These are phyloP conservation scores for Pseudogymnoascus sp. DNA, from an alignment of 2,329 filamentous ascomycete genomes.

Conservation along the genomic window DNA sequence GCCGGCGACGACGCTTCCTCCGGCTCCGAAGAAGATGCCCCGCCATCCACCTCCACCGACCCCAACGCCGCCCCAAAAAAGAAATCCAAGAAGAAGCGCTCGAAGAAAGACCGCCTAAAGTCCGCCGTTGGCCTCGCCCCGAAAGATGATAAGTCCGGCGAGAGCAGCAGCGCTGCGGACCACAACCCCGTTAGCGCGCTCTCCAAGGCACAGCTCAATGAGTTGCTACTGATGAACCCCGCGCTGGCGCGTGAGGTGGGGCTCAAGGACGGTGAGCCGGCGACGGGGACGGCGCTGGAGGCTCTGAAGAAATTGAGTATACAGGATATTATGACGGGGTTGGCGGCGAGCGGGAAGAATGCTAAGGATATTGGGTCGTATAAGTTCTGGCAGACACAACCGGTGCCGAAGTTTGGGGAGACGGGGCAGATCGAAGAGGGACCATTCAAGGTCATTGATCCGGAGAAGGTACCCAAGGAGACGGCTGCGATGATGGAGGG, in stretches of 20 bases:
- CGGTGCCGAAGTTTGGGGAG: slow-evolving; percentile 76
- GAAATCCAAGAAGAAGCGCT: slow-evolving; percentile 53
- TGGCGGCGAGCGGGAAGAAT: slow-evolving; percentile 76
- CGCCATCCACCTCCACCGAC: slow-evolving; percentile 24
- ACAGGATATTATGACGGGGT: slow-evolving; percentile 65
- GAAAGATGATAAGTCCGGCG: slow-evolving; percentile 20
- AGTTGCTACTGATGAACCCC: slow-evolving; percentile 67
- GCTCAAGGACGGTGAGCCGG: slow-evolving; percentile 30
- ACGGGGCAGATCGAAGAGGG: slow-evolving; percentile 60
- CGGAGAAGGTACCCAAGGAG: slow-evolving; percentile 70
- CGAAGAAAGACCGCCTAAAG: slow-evolving; percentile 55
- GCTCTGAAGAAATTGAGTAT: slow-evolving; percentile 57
- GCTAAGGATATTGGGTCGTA: slow-evolving; percentile 94
- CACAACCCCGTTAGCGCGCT: slow-evolving; percentile 42
- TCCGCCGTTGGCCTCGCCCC: slow-evolving; percentile 29
- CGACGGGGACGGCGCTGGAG: slow-evolving; percentile 38
- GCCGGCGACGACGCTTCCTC: slow-evolving; percentile 38
- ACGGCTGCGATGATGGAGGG: slow-evolving; percentile 68
- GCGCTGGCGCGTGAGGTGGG: slow-evolving; percentile 54
- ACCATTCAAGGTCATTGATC: slow-evolving; percentile 71
- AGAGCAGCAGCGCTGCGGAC: slow-evolving; percentile 34
- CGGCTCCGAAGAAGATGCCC: slow-evolving; percentile 36
- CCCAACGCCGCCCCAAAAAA: slow-evolving; percentile 31
- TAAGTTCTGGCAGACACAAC: slow-evolving; percentile 98
- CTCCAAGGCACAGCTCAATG: slow-evolving; percentile 49